Base-by-base conservation (phyloP, 2,329 filamentous ascomycete species). In the Cryphonectria japonica region DNA sequence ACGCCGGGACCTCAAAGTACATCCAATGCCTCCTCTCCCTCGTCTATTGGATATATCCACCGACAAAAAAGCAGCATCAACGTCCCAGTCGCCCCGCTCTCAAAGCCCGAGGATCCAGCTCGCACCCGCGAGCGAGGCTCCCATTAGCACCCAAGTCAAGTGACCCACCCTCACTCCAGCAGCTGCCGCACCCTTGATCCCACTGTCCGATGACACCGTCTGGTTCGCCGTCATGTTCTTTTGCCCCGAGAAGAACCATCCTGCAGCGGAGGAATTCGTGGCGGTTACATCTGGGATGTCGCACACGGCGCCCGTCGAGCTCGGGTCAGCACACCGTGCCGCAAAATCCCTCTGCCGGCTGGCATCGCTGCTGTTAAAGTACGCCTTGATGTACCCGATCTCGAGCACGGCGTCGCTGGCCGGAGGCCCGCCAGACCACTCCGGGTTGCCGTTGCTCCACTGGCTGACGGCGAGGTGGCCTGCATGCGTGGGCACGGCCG, bases 381-480 rank as follows among this genome's bases (percentile, higher is more conserved):
- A 95, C 0, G 90, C 90, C 78, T 93, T 93, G 70, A 94, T 86
- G 76, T 94, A 94, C 52, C 85, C 87, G 34, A 95, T 84, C 8
- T 85, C 87, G 75, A 93, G 83, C 26, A 85, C 80, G 0, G 92
- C 88, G 75, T 94, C 90, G 46, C 83, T 73, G 0, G 75, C 74
- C 0, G 93, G 92, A 2, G 93, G 93, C 0, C 92, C 93, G 16
- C 85, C 89, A 57, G 90, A 92, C 93, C 93, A 95, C 1, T 83
- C 77, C 7, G 84, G 78, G 77, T 94, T 91, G 46, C 92, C 92
- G 75, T 94, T 95, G 78, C 91, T 93, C 92, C 92, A 90, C 78
- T 95, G 92, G 76, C 90, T 91, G 69, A 95, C 80, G 66, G 93
- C 88, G 59, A 95, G 78, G 77, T 91, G 88, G 1, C 93, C 93